Percentiles rank a stretch among this genome's conserved stretches.
These are phyloP conservation scores for Phytophthora brassicae DNA, from an alignment of 352 stramenopile species.

Conservation along the genomic window DNA sequence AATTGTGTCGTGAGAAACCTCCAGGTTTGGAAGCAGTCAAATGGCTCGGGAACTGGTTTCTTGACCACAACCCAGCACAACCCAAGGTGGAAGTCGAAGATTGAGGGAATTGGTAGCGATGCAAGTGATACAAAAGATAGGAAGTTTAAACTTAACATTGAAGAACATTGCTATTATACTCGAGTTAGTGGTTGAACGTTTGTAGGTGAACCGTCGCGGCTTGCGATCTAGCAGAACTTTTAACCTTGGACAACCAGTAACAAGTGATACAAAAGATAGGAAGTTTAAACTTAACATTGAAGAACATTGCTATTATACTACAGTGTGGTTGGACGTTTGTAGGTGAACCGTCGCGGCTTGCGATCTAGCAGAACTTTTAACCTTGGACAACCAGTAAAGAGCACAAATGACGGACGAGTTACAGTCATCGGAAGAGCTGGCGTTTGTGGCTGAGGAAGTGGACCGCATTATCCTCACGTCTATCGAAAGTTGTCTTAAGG, in stretches of 20 bases:
- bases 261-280: no score
- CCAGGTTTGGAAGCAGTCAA: conserved; percentile 70
- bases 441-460: conserved; percentile 91
- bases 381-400: not conserved
- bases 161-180: not conserved
- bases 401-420: conserved; percentile 78
- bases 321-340: no score
- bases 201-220: conserved; percentile 35
- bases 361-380: conserved; percentile 1
- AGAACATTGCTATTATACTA: not conserved
- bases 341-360: conserved; percentile 38
- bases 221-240: conserved; percentile 7
- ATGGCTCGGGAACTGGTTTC: conserved; percentile 85
- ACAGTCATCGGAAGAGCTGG: conserved; percentile 87
- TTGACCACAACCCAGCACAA: conserved; percentile 87
- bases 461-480: conserved; percentile 84
- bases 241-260: not conserved
- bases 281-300: not conserved
- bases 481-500: conserved; percentile 85
- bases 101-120: not conserved
- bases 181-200: not conserved
- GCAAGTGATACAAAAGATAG: no score
- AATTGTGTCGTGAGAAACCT: conserved; percentile 84
- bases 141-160: not conserved
- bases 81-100: conserved; percentile 61